phyloP scores from a whole-genome alignment of 1,284 basidiomycete species.

The Laetiporus sulphureus region DNA sequence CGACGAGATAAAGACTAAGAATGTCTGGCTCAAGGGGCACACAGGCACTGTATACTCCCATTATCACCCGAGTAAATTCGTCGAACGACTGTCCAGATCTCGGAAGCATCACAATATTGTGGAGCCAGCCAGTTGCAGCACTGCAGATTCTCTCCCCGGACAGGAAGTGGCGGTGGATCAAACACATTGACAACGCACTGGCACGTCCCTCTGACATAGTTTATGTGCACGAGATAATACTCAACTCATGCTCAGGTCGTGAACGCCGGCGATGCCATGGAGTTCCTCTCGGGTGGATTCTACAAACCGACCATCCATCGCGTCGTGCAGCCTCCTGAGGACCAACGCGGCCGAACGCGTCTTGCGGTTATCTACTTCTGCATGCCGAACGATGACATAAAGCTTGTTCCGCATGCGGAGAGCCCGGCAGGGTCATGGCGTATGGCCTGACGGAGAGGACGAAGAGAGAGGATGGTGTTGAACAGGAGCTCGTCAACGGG shows the following conservation, averaged over 20 bases:
- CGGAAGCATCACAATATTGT: conserved; percentile 47
- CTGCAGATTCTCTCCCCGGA: conserved; percentile 1
- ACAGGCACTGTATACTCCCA: conserved; percentile 37
- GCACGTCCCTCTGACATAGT: too few relatives aligned
- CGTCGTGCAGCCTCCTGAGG: conserved; percentile 38
- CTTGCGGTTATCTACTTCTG: conserved; percentile 48
- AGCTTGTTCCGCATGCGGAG: conserved; percentile 31
- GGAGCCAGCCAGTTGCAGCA: conserved; percentile 47
- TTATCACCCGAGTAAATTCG: conserved; percentile 24
- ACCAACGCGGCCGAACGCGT: conserved; percentile 39
- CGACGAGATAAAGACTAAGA: conserved; percentile 43
- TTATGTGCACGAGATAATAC: neutral
- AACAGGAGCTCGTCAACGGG: too few relatives aligned
- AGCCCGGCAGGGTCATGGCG: conserved; percentile 31
- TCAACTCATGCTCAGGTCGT: conserved; percentile 28
- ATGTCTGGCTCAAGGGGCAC: conserved; percentile 57
- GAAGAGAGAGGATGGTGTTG: too few relatives aligned
- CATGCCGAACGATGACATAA: conserved; percentile 19
- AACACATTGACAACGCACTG: conserved; percentile 52
- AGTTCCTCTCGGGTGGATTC: conserved; percentile 48
- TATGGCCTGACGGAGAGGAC: conserved; percentile 23
- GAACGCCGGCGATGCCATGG: conserved; percentile 53
- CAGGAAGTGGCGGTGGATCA: conserved; percentile 11
- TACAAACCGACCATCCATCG: conserved; percentile 31
- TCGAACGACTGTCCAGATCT: conserved; percentile 33